Conservation (phyloP, 345 rosid genomes). For the Alliaria petiolata region DNA sequence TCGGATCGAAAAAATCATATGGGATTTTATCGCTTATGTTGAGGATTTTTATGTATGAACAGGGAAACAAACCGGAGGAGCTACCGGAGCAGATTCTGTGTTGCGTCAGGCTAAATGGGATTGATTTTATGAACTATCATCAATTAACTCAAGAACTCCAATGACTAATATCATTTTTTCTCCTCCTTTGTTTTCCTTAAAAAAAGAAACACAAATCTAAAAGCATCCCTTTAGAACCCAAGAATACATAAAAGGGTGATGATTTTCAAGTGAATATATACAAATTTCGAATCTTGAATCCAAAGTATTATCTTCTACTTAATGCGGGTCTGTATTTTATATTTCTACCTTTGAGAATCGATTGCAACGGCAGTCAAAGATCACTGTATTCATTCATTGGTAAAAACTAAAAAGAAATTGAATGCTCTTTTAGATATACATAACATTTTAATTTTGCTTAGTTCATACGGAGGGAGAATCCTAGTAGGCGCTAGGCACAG, state of each 20-base stretch:
- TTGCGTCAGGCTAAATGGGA: constrained; percentile 68
- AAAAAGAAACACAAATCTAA: not conserved
- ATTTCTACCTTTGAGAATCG: not conserved
- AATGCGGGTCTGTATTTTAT: not conserved
- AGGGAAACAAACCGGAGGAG: constrained; percentile 92
- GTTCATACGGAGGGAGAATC: not conserved
- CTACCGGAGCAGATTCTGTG: constrained; percentile 89
- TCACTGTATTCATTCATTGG: not conserved
- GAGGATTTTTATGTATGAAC: constrained; percentile 22
- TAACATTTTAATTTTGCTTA: too few species aligned
- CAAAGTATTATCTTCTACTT: not conserved
- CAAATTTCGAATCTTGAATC: constrained; percentile 5
- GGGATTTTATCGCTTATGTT: not conserved
- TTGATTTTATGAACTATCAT: constrained; percentile 69
- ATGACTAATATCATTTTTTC: constrained; percentile 25
- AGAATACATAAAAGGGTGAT: constrained; percentile 9
- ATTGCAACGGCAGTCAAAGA: not conserved
- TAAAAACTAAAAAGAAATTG: not conserved
- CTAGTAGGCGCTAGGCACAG: too few species aligned
- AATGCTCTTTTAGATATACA: too few species aligned
- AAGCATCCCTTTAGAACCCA: constrained; percentile 20
- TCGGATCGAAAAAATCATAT: not conserved
- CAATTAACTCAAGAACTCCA: constrained; percentile 53
- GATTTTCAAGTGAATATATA: constrained; percentile 26
- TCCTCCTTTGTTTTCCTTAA: not conserved